Evolutionary conservation across 345 rosid species (phyloP).

Genomic region (Eucalyptus cloeziana): DNA sequence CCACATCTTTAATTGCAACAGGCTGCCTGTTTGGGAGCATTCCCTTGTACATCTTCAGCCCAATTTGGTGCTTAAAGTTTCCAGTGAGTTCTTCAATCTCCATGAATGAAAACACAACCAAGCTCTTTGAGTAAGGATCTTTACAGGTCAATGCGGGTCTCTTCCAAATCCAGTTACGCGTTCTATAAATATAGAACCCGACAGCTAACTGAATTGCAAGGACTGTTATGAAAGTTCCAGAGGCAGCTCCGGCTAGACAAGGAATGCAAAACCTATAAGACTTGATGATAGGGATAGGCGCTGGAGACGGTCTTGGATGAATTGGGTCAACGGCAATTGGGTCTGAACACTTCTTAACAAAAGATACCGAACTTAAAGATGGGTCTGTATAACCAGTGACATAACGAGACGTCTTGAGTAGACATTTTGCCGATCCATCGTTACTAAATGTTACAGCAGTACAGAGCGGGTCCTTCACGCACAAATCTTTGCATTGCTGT

Average conservation of each 20-base stretch:
- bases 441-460: constrained; percentile 53
- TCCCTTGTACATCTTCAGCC: constrained; percentile 53
- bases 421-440: constrained; percentile 42
- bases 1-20: constrained; percentile 49
- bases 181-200: constrained; percentile 29
- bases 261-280: constrained; percentile 28
- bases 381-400: constrained; percentile 60
- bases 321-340: constrained; percentile 59
- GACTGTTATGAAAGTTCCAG: constrained; percentile 33
- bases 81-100: constrained; percentile 54
- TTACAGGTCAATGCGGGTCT: constrained; percentile 24
- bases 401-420: constrained; percentile 28
- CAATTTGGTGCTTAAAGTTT: constrained; percentile 41
- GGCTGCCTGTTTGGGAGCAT: constrained; percentile 32
- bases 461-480: constrained; percentile 34
- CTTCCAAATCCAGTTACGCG: constrained; percentile 26
- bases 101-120: constrained; percentile 37
- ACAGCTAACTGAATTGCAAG: constrained; percentile 36
- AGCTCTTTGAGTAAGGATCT: constrained; percentile 34
- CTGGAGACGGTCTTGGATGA: background rate
- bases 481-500: constrained; percentile 35
- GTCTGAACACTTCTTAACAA: constrained; percentile 54
- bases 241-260: constrained; percentile 49
- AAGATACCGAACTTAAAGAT: constrained; percentile 46
- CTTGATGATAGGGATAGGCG: background rate